Evolutionary conservation across 2,329 filamentous ascomycete genomes (phyloP).

Genomic region (Rhinocladiella mackenziei): DNA sequence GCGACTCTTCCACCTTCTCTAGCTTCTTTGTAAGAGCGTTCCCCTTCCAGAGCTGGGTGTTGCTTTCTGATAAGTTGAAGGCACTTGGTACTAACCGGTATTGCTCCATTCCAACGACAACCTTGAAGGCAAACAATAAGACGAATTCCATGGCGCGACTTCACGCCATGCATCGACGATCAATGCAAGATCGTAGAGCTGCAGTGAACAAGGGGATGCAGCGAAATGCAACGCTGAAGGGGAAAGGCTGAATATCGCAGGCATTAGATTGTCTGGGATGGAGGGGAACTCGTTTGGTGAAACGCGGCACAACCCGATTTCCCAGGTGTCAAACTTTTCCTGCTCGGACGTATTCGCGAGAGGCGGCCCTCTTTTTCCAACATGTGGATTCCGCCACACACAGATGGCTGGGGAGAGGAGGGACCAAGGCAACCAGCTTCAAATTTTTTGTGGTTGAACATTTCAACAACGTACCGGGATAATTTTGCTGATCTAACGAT

Average conservation of each 20-base stretch:
- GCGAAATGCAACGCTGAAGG: constrained; percentile 15
- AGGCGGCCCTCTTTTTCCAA: no score
- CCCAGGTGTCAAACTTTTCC: background rate
- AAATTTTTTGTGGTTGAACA: constrained; percentile 10
- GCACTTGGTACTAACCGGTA: no score
- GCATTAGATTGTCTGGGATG: background rate
- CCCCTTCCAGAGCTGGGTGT: constrained; percentile 11
- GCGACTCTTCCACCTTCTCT: no score
- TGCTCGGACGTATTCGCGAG: no score
- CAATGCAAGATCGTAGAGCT: constrained; percentile 24
- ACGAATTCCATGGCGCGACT: constrained; percentile 11
- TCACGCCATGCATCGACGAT: constrained; percentile 22
- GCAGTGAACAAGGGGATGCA: constrained; percentile 20
- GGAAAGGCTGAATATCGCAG: constrained; percentile 21
- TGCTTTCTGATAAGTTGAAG: no score
- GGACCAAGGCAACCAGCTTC: constrained; percentile 12
- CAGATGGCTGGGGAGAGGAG: constrained; percentile 12
- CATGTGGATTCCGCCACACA: no score
- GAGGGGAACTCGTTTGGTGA: background rate
- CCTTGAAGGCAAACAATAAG: background rate
- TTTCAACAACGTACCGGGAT: constrained; percentile 6
- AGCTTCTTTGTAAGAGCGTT: constrained; percentile 4
- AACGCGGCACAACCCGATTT: background rate
- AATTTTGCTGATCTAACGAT: constrained; percentile 13
- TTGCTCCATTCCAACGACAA: no score